Evolutionary conservation across 1,139 yeast species (phyloP), one percentile per base, ranked within the genome.

Genomic region (Saccharomyces uvarum): DNA sequence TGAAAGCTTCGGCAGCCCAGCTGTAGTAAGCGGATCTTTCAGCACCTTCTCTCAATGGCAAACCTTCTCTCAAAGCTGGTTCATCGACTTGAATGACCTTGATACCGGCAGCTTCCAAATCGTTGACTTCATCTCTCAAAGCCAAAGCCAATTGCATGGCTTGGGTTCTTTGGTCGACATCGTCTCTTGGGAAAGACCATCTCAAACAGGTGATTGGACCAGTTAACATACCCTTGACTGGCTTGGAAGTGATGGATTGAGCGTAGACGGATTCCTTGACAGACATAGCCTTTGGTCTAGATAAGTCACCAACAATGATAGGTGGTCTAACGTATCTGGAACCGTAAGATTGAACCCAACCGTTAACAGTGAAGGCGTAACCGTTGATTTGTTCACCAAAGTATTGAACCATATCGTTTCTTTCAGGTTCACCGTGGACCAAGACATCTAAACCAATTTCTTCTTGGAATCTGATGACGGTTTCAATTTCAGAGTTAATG

Each of bases 131-230:
- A 71, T 93, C 99, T 81, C 99, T 89, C 73, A 93, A 83, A 69
- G 98, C 98, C 72, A 93, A 82, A 74, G 96, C 96, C 75, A 93
- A 87, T 83, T 93, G 99, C 75, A 88, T 83, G 69, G 98, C 91
- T 82, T 93, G 99, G 65, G 84, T 81, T 81, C 88, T 84, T 79
- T 88, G 95, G 64, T 96, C 82, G 67, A 93, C 87, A 72, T 93
- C 99, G 74, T 91, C 95, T 86, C 99, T 89, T 80, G 99, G 99
- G 98, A 93, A 93, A 70, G 99, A 93, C 99, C 99, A 93, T 86
- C 99, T 89, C 76, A 93, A 86, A 78, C 96, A 89, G 71, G 99
- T 93, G 70, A 93, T 95, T 75, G 99, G 99, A 79, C 99, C 99
- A 74, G 99, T 91, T 76, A 93, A 87, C 99, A 93, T 93, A 88